Base-by-base conservation (phyloP, 768 basidiomycete species). In the Hygrophorus pudorinus region DNA sequence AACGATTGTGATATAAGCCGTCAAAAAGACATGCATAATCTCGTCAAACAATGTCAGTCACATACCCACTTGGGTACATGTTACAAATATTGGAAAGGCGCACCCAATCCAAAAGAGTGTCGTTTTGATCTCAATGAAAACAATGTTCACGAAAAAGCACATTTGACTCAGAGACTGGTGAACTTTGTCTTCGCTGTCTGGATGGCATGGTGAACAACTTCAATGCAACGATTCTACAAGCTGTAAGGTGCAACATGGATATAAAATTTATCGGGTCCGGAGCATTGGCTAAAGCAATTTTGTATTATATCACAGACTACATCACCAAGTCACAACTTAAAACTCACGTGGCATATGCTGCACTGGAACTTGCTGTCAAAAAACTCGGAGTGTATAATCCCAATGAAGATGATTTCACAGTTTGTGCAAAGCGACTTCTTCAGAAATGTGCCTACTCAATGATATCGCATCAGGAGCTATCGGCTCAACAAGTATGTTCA, bases 221-320 rank as follows among this genome's bases (percentile, higher is more conserved):
- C n/a, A n/a, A n/a, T n/a, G n/a, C n/a, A n/a, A n/a, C n/a, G n/a
- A n/a, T n/a, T n/a, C n/a, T n/a, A n/a, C n/a, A n/a, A n/a, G n/a
- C n/a, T n/a, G n/a, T n/a, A n/a, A n/a, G n/a, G n/a, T n/a, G n/a
- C n/a, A n/a, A n/a, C n/a, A n/a, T n/a, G n/a, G n/a, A n/a, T n/a
- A n/a, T n/a, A n/a, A n/a, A n/a, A n/a, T n/a, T n/a, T n/a, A n/a
- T n/a, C n/a, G n/a, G n/a, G n/a, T n/a, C n/a, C 71, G 35, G 62
- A 70, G 31, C 52, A 4, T 46, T 59, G 0, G 67, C 67, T 1
- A 72, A 72, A 43, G 70, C 71, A 0, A 47, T 70, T 0, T 30
- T 68, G 3, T 69, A 67, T 45, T 75, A 73, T 40, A 67, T 73
- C 14, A 73, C 71, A 0, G 61, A 74, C 43, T 73, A 75, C 40